Evolutionary conservation across 805 yeast species (phyloP).

Genomic region (Torulaspora franciscae): DNA sequence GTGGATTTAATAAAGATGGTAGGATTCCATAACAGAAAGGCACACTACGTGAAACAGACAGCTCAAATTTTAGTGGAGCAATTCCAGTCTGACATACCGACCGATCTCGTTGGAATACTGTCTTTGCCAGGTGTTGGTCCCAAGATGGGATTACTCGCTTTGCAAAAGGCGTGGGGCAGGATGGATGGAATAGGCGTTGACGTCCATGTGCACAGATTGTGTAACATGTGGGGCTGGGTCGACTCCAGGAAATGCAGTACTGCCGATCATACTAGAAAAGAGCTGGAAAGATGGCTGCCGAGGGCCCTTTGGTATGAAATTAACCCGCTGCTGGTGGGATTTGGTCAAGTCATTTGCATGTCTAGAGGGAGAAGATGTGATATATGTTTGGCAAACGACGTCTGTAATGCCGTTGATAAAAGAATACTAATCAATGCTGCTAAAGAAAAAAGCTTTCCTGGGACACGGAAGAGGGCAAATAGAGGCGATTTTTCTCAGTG

Average conservation of each 20-base stretch:
- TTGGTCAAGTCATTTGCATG: slow-evolving; percentile 84
- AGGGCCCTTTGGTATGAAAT: slow-evolving; percentile 72
- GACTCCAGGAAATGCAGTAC: slow-evolving; percentile 41
- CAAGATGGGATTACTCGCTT: slow-evolving; percentile 80
- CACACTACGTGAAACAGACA: slow-evolving; percentile 60
- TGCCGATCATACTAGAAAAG: slow-evolving; percentile 72
- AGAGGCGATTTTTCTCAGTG: slow-evolving; percentile 44
- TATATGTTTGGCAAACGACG: slow-evolving; percentile 52
- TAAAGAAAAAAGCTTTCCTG: slow-evolving; percentile 11
- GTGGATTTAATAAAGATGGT: slow-evolving; percentile 70
- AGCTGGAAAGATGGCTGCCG: slow-evolving; percentile 72
- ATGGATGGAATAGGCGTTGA: slow-evolving; percentile 91
- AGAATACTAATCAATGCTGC: slow-evolving; percentile 36
- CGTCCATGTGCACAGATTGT: slow-evolving; percentile 78
- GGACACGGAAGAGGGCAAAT: slow-evolving; percentile 1
- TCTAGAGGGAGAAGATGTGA: slow-evolving; percentile 70
- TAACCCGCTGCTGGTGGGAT: slow-evolving; percentile 84
- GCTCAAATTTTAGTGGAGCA: slow-evolving; percentile 47
- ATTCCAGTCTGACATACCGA: slow-evolving; percentile 68
- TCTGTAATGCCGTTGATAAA: slow-evolving; percentile 57
- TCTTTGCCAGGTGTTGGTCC: slow-evolving; percentile 91
- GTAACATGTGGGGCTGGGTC: slow-evolving; percentile 80
- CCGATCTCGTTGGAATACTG: slow-evolving; percentile 56
- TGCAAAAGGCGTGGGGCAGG: slow-evolving; percentile 76
- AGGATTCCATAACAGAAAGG: slow-evolving; percentile 82